Base-by-base conservation (phyloP, 1,284 basidiomycete species). In the Gymnopus androsaceus region DNA sequence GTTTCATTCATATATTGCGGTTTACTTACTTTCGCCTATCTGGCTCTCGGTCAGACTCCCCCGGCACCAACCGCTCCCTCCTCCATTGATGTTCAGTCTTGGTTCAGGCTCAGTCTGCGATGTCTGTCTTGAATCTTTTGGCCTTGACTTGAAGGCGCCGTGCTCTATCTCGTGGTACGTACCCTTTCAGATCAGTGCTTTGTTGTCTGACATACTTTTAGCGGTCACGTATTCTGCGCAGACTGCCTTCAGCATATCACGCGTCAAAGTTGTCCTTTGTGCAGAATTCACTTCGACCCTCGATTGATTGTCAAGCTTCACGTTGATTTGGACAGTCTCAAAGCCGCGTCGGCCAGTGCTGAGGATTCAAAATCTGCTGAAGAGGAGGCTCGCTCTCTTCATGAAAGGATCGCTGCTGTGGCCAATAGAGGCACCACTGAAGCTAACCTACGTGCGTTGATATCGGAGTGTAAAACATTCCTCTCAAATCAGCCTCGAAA, bases 201-300 rank as follows among this genome's bases (percentile, higher is more conserved):
- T 36, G 31, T 47, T 34, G 31, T 48, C 21, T 23, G 19, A 34
- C 21, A 2, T 34, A 11, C 27, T 12, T 37, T 3, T 17, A 50
- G 48, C 34, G 48, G 48, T 7, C 48, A 53, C 46, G 61, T 38
- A 56, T 42, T 41, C 52, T 52, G 51, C 59, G 56, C 40, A 51
- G 79, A 77, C 9, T 80, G 77, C 58, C 66, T 78, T 33, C 60
- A 72, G 30, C 71, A 72, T 30, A 72, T 83, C 59, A 66, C 69
- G 42, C 81, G 82, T 48, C 74, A 73, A 25, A 72, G 73, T 48
- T 88, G 86, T 59, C 86, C 86, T 8, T 75, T 88, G 41, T 83
- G 81, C 67, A 74, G 80, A 27, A 68, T 58, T 4, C 66, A 68
- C 37, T 81, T 77, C 63, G 69, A 77, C 33, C 62, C 65, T 8